phyloP scores from a whole-genome alignment of 1,284 basidiomycete genomes.

The Malassezia yamatoensis region DNA sequence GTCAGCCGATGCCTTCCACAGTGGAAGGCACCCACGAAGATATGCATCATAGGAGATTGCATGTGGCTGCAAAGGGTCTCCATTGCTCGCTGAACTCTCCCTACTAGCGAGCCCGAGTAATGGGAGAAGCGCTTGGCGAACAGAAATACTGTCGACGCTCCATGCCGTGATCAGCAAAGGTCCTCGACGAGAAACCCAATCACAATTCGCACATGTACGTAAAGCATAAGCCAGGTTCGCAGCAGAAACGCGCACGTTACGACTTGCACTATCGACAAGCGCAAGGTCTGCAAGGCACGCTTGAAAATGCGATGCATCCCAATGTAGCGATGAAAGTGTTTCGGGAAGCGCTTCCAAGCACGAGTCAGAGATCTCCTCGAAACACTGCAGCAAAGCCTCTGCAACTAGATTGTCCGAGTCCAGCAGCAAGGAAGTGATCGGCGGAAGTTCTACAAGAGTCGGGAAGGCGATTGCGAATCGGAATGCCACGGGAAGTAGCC shows the following conservation, averaged over 20 bases:
- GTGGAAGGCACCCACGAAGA: neutral
- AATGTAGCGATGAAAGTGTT: neutral
- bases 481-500: too few species aligned
- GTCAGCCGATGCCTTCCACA: conserved; percentile 8
- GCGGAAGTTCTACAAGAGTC: too few species aligned
- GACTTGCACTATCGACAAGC: neutral
- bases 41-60: neutral
- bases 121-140: conserved; percentile 31
- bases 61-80: neutral
- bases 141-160: conserved; percentile 18
- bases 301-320: neutral
- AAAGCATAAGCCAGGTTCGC: neutral
- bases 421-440: too few species aligned
- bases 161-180: neutral
- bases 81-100: neutral
- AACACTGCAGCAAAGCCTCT: too few species aligned
- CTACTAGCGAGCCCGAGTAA: conserved; percentile 3
- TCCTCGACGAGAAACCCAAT: neutral
- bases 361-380: too few species aligned
- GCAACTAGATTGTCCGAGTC: too few species aligned
- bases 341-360: too few species aligned
- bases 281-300: neutral
- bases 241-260: conserved; percentile 6
- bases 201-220: too few species aligned
- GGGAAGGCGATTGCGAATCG: too few species aligned